Evolutionary conservation across 805 yeast species (phyloP).

Genomic region (Hanseniaspora lachancei): DNA sequence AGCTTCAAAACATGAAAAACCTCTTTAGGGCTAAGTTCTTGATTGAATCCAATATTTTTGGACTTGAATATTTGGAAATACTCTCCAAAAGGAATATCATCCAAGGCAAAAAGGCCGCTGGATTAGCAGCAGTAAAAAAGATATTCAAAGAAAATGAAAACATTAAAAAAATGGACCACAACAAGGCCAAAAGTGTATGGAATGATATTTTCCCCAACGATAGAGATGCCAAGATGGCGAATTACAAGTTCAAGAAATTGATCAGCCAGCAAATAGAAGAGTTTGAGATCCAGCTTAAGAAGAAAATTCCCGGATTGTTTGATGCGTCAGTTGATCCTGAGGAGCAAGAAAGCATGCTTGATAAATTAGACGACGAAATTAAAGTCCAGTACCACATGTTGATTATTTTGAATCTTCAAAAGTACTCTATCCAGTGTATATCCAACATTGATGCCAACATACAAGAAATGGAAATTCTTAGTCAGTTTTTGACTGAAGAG

Average conservation of each 20-base stretch:
- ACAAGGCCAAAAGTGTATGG: conserved; percentile 17
- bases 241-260: conserved; percentile 44
- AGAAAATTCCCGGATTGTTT: conserved; percentile 17
- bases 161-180: background rate
- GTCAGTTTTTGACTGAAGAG: conserved; percentile 30
- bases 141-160: background rate
- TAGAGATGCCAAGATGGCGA: conserved; percentile 62
- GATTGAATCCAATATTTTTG: conserved; percentile 32
- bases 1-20: conserved; percentile 18
- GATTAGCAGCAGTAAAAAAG: background rate
- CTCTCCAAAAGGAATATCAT: conserved; percentile 36
- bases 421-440: conserved; percentile 8
- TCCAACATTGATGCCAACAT: conserved; percentile 42
- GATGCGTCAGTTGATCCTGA: conserved; percentile 21
- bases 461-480: conserved; percentile 57
- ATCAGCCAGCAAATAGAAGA: conserved; percentile 18
- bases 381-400: conserved; percentile 39
- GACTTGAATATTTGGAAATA: conserved; percentile 35
- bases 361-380: conserved; percentile 44
- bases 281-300: conserved; percentile 33
- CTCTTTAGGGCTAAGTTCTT: conserved; percentile 28
- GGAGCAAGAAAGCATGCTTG: conserved; percentile 16
- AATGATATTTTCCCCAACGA: conserved; percentile 13
- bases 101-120: conserved; percentile 17
- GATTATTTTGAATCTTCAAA: background rate